Evolutionary conservation across 1,284 basidiomycete genomes (phyloP).

Genomic region (Ceratobasidium sp.): DNA sequence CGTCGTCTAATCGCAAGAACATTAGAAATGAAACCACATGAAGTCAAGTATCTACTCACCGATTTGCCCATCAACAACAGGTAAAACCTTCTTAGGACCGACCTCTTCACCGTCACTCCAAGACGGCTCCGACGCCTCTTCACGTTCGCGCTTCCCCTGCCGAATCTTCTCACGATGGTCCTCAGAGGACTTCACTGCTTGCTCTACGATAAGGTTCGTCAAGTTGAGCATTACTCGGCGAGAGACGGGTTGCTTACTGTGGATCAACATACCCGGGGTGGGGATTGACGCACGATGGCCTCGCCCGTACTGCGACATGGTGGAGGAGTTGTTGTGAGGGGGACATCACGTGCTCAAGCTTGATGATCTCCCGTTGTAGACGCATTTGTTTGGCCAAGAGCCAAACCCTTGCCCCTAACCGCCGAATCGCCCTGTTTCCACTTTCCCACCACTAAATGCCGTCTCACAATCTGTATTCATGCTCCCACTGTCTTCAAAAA

Average conservation of each 20-base stretch:
- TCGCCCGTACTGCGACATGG: neutral
- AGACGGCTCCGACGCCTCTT: neutral
- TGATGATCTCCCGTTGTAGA: neutral
- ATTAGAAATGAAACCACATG: neutral
- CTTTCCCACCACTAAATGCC: neutral
- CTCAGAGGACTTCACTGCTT: neutral
- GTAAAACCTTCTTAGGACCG: too few species aligned
- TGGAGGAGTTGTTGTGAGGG: neutral
- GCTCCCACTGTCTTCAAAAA: neutral
- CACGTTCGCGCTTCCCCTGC: neutral
- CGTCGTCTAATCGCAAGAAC: neutral
- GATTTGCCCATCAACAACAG: neutral
- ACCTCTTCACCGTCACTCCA: neutral
- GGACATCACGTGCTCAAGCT: neutral
- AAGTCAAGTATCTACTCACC: neutral
- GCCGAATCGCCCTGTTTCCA: neutral
- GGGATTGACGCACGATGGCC: neutral
- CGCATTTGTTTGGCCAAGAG: neutral
- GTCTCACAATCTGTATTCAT: neutral
- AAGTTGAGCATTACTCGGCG: neutral
- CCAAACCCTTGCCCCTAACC: neutral
- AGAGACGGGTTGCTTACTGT: neutral
- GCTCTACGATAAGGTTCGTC: neutral
- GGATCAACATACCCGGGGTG: neutral
- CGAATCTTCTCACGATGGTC: neutral